Evolutionary conservation across 495 filamentous ascomycete genomes (phyloP).

Genomic region (Trichoderma erinaceum): DNA sequence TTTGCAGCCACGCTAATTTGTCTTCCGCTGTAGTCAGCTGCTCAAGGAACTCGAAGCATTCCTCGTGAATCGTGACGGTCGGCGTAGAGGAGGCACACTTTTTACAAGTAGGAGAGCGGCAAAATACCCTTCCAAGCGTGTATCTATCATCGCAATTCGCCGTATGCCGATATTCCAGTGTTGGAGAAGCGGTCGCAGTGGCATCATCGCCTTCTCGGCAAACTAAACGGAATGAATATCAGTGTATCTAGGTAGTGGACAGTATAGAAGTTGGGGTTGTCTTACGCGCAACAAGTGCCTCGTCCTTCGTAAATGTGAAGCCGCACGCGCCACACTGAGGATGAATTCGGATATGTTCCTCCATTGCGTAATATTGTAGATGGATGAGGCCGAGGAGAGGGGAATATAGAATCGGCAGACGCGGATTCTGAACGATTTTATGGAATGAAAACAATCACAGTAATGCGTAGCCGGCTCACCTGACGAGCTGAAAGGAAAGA

Average conservation of each 20-base stretch:
- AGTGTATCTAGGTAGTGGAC: neutral
- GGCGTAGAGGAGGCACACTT: neutral
- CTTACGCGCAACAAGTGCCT: neutral
- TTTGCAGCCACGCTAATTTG: neutral
- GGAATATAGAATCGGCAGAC: neutral
- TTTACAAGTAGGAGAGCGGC: neutral
- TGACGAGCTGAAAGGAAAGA: neutral
- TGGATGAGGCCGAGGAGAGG: neutral
- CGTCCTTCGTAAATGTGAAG: neutral
- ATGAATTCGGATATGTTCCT: neutral
- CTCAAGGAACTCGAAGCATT: neutral
- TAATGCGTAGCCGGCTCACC: no score
- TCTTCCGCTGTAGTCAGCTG: neutral
- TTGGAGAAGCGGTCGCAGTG: neutral
- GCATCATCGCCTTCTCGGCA: neutral
- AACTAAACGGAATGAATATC: neutral
- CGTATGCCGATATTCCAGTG: neutral
- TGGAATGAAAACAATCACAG: no score
- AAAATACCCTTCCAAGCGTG: neutral
- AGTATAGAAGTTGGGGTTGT: neutral
- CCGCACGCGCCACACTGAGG: neutral
- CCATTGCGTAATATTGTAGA: neutral
- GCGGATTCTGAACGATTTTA: no score
- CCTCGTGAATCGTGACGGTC: neutral
- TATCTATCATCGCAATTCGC: neutral